Evolutionary conservation across 1,284 basidiomycete genomes (phyloP).

Genomic region (Marasmius fiardii): DNA sequence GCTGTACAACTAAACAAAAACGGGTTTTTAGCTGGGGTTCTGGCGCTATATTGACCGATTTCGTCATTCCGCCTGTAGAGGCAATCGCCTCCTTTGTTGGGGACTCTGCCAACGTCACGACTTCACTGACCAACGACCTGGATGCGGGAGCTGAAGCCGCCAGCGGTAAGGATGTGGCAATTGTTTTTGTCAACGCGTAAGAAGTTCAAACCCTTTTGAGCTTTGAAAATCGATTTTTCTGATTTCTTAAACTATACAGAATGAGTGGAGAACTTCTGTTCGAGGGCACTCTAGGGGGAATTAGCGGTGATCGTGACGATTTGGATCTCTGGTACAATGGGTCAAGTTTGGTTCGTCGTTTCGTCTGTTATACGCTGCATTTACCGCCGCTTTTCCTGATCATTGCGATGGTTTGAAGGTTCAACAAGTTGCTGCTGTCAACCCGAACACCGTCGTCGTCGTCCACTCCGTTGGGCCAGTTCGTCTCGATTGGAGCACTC

Average conservation of each 20-base stretch:
- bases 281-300: constrained; percentile 60
- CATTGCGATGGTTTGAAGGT: constrained; percentile 30
- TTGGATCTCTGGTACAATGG: constrained; percentile 64
- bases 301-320: constrained; percentile 72
- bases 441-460: constrained; percentile 65
- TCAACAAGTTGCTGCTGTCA: constrained; percentile 40
- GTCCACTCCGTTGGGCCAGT: constrained; percentile 65
- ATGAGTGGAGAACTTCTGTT: constrained; percentile 45
- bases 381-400: not conserved
- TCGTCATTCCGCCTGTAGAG: constrained; percentile 44
- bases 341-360: constrained; percentile 28
- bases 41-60: constrained; percentile 41
- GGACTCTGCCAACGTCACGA: constrained; percentile 38
- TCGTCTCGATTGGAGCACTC: constrained; percentile 52
- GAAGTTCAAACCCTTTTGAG: constrained; percentile 10
- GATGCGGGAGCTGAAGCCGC: constrained; percentile 43
- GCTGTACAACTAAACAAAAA: not conserved
- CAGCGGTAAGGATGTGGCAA: constrained; percentile 54
- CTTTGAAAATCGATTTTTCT: not conserved
- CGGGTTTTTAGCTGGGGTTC: constrained; percentile 39
- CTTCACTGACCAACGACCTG: constrained; percentile 56
- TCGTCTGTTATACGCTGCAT: not conserved
- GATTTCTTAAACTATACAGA: constrained; percentile 15
- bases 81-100: constrained; percentile 46
- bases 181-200: constrained; percentile 65